A percentile compares a stretch with the other conserved stretches of the same genome.
These are phyloP conservation scores for Aspergillus unguis DNA, from an alignment of 2,329 filamentous ascomycete genomes.

Conservation along the genomic window DNA sequence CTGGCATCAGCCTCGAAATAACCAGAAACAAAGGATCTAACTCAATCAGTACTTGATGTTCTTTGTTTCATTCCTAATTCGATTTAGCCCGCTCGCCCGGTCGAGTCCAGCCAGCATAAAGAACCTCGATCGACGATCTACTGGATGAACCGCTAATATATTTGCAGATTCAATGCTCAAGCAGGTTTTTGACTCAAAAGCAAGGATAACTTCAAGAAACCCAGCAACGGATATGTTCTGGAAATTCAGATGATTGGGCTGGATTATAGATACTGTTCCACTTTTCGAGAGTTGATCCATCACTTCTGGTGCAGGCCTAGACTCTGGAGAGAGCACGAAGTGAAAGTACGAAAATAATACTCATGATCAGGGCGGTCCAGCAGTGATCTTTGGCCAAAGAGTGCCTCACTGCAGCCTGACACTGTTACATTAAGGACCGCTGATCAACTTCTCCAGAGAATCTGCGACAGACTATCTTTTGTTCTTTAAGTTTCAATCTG, in stretches of 20 bases:
- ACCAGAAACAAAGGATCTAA: neutral
- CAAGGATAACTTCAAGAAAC: neutral
- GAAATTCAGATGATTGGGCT: conserved; percentile 2
- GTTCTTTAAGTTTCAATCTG: no score
- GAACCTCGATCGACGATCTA: neutral
- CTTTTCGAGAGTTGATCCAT: conserved; percentile 4
- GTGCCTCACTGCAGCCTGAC: no score
- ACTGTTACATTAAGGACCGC: no score
- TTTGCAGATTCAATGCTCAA: neutral
- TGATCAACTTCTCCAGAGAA: no score
- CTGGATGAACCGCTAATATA: neutral
- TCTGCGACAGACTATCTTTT: no score
- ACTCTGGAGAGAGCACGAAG: neutral
- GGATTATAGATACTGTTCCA: neutral
- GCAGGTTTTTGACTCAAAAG: neutral
- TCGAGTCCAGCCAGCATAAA: neutral
- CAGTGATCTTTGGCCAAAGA: no score
- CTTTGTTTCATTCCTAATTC: conserved; percentile 4
- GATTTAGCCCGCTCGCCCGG: neutral
- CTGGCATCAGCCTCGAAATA: neutral
- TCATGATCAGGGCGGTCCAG: no score
- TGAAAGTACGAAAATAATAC: neutral
- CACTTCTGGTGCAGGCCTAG: neutral
- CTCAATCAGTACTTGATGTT: neutral
- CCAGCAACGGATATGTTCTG: neutral